Conservation (phyloP, 495 filamentous ascomycete genomes). For the Tuber calosporum region DNA sequence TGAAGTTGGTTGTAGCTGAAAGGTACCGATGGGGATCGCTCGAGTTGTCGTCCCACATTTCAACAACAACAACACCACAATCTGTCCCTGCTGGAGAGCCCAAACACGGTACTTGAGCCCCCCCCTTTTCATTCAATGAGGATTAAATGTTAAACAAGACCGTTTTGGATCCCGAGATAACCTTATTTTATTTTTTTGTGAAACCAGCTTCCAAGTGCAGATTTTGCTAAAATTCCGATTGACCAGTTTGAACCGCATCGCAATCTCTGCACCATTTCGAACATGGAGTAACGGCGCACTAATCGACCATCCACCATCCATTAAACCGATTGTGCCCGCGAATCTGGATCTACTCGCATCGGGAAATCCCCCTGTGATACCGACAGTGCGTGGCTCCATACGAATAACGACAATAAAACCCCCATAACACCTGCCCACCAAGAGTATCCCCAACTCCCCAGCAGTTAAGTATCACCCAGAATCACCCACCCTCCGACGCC, state of each 20-base stretch:
- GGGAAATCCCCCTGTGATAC: not conserved
- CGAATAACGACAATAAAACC: not conserved
- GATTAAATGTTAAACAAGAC: not conserved
- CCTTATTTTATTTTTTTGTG: not conserved
- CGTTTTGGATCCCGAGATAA: not conserved
- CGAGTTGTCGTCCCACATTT: not conserved
- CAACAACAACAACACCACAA: not conserved
- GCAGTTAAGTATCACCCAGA: not conserved
- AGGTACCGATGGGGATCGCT: not conserved
- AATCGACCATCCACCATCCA: not conserved
- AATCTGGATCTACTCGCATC: not conserved
- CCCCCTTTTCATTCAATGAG: no score
- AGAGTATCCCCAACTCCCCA: not conserved
- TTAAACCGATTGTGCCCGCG: not conserved
- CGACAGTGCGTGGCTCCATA: not conserved
- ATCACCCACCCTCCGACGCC: not conserved
- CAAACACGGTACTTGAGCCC: no score
- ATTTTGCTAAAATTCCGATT: not conserved
- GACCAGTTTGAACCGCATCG: not conserved
- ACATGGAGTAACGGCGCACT: not conserved
- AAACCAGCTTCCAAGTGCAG: not conserved
- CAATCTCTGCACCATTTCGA: not conserved
- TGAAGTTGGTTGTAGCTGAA: not conserved
- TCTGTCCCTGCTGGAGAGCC: no score
- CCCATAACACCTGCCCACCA: not conserved